Evolutionary conservation across 2,329 filamentous ascomycete species (phyloP), one percentile per base, ranked within the genome.

Genomic region (Calonectria pauciramosa): DNA sequence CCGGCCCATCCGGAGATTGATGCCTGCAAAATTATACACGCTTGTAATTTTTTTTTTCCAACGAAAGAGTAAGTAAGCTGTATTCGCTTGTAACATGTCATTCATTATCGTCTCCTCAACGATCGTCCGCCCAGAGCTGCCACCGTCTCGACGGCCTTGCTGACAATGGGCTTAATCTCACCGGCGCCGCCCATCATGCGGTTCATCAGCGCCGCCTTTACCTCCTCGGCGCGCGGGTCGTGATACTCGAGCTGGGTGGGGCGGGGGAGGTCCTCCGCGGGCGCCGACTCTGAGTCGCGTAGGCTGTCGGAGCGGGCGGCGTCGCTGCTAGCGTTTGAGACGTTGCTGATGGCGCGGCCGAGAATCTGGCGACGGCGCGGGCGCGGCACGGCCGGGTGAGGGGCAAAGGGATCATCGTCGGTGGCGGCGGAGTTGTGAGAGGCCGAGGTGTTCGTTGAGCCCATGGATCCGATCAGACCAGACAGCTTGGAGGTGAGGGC

Each of bases 311-410:
- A 88, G 20, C 84, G 85, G 69, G 89, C 88, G 56, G 83, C 85
- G n/a, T 80, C 81, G 68, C 84, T 88, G 68, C 89, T 91, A 7
- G 86, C 85, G 1, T 87, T 88, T 3, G 90, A 92, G 3, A 87
- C 87, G 79, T 92, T 92, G 83, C 90, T 92, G 34, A 90, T 83
- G 4, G 90, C 91, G 14, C 91, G 89, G 7, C 91, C 91, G 4
- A 93, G 84, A 71, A 93, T 89, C 69, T 88, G 86, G 14, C 90
- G 88, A 67, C 87, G 85, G 1, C 87, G 77, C 69, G 83, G 78
- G 23, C 82, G 76, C 68, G 82, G 56, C 20, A 60, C 56, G 60
- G 51, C 13, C 18, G 56, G 34, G 20, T 60, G 38, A 60, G 54
- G 41, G 44, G 76, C n/a, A 28, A 74, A 44, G 44, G 74, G 60